These are phyloP conservation scores for Mycothermus thermophilus DNA, from an alignment of 495 filamentous ascomycete genomes.

Conservation along the genomic window DNA sequence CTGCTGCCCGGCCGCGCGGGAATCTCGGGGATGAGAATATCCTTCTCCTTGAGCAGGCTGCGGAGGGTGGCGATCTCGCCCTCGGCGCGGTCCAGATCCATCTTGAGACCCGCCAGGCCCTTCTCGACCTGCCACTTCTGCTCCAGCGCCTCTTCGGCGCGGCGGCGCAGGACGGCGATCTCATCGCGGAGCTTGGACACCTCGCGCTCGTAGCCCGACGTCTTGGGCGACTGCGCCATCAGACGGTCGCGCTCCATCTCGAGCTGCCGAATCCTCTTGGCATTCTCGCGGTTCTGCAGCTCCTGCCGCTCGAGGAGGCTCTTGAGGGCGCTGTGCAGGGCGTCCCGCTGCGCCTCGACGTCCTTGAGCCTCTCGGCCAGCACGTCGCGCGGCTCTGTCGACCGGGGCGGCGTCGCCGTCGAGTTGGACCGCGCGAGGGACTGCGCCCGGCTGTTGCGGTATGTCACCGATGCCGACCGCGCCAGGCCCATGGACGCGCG, in stretches of 20 bases:
- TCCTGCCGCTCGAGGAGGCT: constrained; percentile 80
- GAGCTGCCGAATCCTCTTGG: constrained; percentile 58
- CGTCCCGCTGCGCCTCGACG: constrained; percentile 85
- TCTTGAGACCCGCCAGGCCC: constrained; percentile 79
- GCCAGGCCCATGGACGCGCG: constrained; percentile 23
- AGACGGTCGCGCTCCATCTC: constrained; percentile 69
- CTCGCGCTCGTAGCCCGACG: constrained; percentile 69
- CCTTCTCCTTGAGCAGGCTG: constrained; percentile 69
- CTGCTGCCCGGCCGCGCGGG: constrained; percentile 35
- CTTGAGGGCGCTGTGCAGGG: constrained; percentile 71
- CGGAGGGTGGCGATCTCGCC: constrained; percentile 78
- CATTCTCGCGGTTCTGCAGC: constrained; percentile 63
- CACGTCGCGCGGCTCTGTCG: constrained; percentile 58
- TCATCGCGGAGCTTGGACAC: constrained; percentile 67
- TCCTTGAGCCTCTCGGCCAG: constrained; percentile 77
- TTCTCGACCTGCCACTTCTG: constrained; percentile 96
- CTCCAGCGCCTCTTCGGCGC: constrained; percentile 91
- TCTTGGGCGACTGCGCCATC: constrained; percentile 51
- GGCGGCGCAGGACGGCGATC: constrained; percentile 67
- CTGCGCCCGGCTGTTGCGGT: constrained; percentile 18
- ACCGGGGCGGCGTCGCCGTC: constrained; percentile 37
- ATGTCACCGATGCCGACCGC: constrained; percentile 32
- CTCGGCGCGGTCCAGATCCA: constrained; percentile 92
- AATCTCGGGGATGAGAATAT: constrained; percentile 53
- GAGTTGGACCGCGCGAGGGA: constrained; percentile 45